These are phyloP conservation scores for Fraxinus paxiana DNA, from an alignment of 305 asterid species.

Conservation along the genomic window DNA sequence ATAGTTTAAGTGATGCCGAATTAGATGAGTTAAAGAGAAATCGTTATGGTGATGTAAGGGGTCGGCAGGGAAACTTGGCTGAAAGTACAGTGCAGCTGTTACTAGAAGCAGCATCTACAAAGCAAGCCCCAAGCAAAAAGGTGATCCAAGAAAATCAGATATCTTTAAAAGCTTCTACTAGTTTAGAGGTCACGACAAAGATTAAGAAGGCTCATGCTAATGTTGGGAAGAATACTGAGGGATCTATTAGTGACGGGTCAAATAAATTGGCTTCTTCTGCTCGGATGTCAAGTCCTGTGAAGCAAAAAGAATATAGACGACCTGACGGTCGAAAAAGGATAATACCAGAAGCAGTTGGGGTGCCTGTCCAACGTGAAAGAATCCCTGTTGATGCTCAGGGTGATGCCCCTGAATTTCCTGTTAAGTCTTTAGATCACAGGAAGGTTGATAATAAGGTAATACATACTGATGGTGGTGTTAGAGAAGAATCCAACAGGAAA, in stretches of 20 bases:
- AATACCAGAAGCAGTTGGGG: constrained; percentile 97
- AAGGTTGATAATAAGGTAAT: constrained; percentile 41
- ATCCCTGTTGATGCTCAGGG: constrained; percentile 40
- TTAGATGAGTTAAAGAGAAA: constrained; percentile 76
- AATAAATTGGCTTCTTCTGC: constrained; percentile 46
- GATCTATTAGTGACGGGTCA: constrained; percentile 41
- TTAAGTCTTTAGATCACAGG: constrained; percentile 38
- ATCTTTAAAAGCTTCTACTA: constrained; percentile 44
- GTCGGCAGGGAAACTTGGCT: constrained; percentile 79
- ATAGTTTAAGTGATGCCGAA: constrained; percentile 67
- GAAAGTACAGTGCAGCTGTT: constrained; percentile 84
- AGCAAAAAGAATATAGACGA: constrained; percentile 89
- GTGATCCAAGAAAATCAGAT: constrained; percentile 36
- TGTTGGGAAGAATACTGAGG: constrained; percentile 53
- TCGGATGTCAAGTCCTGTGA: constrained; percentile 71
- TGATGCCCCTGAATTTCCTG: constrained; percentile 46
- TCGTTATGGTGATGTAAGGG: constrained; percentile 83
- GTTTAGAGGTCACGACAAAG: constrained; percentile 34
- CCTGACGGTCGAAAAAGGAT: constrained; percentile 98
- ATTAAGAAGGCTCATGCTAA: constrained; percentile 34
- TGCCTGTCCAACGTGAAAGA: constrained; percentile 48
- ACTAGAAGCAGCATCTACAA: constrained; percentile 81
- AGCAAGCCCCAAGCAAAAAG: constrained; percentile 50
- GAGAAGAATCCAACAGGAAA: constrained; percentile 52
- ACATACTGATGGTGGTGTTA: constrained; percentile 33